These are phyloP conservation scores for Ceriops decandra DNA, from an alignment of 345 rosid species.

Conservation along the genomic window DNA sequence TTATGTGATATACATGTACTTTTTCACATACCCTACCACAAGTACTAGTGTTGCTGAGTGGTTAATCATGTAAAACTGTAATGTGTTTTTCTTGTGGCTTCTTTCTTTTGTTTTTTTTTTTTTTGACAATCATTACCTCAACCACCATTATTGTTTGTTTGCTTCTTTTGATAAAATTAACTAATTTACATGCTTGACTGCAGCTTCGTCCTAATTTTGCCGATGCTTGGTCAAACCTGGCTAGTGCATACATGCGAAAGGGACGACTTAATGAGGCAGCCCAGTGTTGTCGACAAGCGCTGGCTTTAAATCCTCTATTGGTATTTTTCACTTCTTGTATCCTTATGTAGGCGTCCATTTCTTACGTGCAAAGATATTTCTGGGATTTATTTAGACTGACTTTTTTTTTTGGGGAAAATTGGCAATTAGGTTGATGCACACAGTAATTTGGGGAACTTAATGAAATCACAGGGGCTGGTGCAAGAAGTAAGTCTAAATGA, in stretches of 20 bases:
- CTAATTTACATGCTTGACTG: conserved; percentile 11
- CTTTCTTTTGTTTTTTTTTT: no score
- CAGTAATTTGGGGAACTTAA: conserved; percentile 84
- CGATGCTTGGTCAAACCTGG: conserved; percentile 99
- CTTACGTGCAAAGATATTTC: background rate
- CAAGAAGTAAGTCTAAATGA: conserved; percentile 69
- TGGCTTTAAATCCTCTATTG: conserved; percentile 83
- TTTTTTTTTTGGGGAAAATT: conserved; percentile 14
- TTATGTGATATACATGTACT: no score
- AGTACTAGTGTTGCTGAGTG: no score
- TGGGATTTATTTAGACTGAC: background rate
- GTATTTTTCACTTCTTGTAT: conserved; percentile 30
- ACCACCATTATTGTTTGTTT: background rate
- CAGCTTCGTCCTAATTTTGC: conserved; percentile 96
- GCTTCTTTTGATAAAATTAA: background rate
- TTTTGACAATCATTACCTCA: background rate
- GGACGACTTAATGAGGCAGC: conserved; percentile 94
- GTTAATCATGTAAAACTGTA: no score
- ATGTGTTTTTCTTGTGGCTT: no score
- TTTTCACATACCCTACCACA: no score
- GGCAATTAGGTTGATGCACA: conserved; percentile 84
- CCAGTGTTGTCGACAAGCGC: conserved; percentile 94
- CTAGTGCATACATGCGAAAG: conserved; percentile 95
- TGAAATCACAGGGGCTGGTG: conserved; percentile 93
- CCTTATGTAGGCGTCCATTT: background rate